phyloP scores from a whole-genome alignment of 768 basidiomycete genomes.

The Tulasnella sp. region DNA sequence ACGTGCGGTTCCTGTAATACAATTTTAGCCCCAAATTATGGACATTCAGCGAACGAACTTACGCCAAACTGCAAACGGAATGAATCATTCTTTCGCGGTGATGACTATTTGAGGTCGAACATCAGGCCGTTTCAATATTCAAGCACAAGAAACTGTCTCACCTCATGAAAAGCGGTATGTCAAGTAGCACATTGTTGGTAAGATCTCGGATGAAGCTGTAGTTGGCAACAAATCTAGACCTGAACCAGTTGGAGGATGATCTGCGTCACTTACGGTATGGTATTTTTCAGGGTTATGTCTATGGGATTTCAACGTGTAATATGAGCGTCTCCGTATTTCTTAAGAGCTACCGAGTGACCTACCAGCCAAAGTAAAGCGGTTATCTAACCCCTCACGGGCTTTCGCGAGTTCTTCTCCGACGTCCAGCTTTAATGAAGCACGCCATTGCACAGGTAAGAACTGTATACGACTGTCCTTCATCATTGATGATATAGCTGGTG shows the following conservation, averaged over 20 bases:
- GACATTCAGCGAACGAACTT: neutral
- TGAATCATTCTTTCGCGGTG: constrained; percentile 33
- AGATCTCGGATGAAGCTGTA: constrained; percentile 27
- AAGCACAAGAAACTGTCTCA: neutral
- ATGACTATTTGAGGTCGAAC: constrained; percentile 18
- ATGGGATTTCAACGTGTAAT: neutral
- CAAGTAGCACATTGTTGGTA: constrained; percentile 31
- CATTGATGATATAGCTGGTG: constrained; percentile 30
- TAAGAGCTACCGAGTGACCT: neutral
- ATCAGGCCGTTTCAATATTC: neutral
- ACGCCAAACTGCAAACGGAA: constrained; percentile 23
- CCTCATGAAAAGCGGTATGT: constrained; percentile 35
- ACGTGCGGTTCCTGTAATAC: constrained; percentile 27
- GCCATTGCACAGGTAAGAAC: constrained; percentile 34
- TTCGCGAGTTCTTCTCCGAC: constrained; percentile 27
- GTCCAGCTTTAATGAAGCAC: constrained; percentile 27
- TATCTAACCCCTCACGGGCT: constrained; percentile 29
- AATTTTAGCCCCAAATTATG: neutral
- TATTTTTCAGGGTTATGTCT: constrained; percentile 33
- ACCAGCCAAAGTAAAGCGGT: constrained; percentile 30
- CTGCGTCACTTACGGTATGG: constrained; percentile 26
- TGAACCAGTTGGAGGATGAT: neutral
- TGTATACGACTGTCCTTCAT: constrained; percentile 31
- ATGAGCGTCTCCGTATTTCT: no score
- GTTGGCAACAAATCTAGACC: no score